Base-by-base conservation (phyloP, 108 stramenopile species). In the Cyclostephanos tholiformis region DNA sequence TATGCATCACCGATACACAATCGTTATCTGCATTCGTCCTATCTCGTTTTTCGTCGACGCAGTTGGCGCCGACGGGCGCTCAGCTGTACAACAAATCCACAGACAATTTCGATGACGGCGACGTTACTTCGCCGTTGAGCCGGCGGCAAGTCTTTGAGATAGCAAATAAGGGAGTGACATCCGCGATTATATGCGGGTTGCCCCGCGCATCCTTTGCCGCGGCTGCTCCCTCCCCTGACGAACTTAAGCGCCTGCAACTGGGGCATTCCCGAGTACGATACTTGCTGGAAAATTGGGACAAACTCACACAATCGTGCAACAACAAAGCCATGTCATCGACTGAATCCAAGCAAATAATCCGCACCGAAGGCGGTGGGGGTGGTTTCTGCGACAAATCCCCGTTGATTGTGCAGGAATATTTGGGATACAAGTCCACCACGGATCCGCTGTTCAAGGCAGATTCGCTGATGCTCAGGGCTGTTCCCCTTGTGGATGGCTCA, bases 381-480 rank as follows among this genome's bases (percentile, higher is more conserved):
- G 87, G 77, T 2, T 78, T 78, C 35, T 92, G 91, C 64, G 87
- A 87, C 22, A 87, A 85, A 64, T 85, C 82, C 27, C 91, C 91
- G 0, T 76, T 92, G 39, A 65, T 79, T 53, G 89, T 89, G 12
- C 84, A 84, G 51, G 84, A 84, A 55, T 84, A 74, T 55, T 41
- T 82, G 22, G 85, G 82, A 7, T 82, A 83, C 71, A 86, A 83
- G 46, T 84, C 80, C 19, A 81, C 35, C 26, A 80, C 85, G 19
- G 91, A 92, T 80, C 91, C 91, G 16, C 58, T 92, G 51, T 92
- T 83, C 71, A 79, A 83, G 36, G 89, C 87, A 17, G 91, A 92
- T 66, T 87, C 88, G 30, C 52, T 89, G 23, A 88, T 92, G 89
- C 57, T 89, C 22, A 86, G 80, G 39, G 87, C 86, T 26, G 87